Evolutionary conservation across 169 alveolate genomes (phyloP).

Genomic region (Besnoitia besnoiti): DNA sequence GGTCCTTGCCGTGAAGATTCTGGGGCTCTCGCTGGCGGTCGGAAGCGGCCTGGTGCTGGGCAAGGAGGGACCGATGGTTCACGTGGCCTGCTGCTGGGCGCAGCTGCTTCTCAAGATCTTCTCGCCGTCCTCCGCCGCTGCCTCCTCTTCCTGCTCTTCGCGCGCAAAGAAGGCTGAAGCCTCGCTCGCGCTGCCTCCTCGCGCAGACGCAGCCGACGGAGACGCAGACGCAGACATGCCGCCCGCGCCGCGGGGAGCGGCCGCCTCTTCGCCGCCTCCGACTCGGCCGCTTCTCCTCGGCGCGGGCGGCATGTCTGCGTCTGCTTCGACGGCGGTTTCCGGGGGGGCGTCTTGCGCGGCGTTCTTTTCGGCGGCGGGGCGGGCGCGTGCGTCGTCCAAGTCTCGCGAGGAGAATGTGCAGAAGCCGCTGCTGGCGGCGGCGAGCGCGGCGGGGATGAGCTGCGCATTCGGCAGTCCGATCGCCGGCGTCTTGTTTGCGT

Average conservation of each 20-base stretch:
- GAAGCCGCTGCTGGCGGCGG: conserved; percentile 49
- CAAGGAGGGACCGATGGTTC: conserved; percentile 87
- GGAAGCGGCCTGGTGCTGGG: conserved; percentile 79
- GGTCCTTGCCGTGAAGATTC: conserved; percentile 69
- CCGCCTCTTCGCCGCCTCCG: too few species aligned
- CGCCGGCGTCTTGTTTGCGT: conserved; percentile 82
- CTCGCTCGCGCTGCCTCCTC: background rate
- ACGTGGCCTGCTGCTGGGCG: conserved; percentile 76
- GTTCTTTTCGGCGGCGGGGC: background rate
- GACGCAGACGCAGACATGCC: too few species aligned
- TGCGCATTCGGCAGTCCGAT: conserved; percentile 82
- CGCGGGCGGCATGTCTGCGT: background rate
- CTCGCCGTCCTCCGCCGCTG: background rate
- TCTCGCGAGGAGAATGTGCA: background rate
- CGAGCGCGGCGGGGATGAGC: conserved; percentile 69
- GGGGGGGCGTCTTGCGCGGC: background rate
- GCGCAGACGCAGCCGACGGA: too few species aligned
- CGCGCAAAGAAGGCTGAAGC: too few species aligned
- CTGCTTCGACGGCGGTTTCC: background rate
- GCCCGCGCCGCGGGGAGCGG: too few species aligned
- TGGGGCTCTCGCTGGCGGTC: conserved; percentile 79
- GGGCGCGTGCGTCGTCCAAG: background rate
- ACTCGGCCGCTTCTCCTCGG: too few species aligned
- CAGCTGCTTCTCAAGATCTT: conserved; percentile 27
- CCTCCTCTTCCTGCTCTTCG: background rate